phyloP scores from a whole-genome alignment of 208 protist species.

The Leishmania tropica region DNA sequence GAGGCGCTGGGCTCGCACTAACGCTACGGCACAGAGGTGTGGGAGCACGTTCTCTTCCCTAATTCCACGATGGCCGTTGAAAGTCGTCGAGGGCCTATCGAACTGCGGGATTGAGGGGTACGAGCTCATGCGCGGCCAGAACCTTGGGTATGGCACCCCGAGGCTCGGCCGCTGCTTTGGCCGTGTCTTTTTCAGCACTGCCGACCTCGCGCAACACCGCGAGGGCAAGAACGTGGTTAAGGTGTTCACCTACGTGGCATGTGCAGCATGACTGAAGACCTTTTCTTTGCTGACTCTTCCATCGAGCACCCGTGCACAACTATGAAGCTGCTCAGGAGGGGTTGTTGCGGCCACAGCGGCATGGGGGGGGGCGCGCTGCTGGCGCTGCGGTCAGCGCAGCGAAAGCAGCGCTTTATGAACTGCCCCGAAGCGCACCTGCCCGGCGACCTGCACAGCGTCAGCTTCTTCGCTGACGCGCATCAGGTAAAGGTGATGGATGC shows the following conservation, averaged over 20 bases:
- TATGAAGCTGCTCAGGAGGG: constrained; percentile 38
- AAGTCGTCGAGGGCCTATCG: constrained; percentile 38
- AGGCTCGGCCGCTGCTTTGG: constrained; percentile 41
- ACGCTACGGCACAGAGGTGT: constrained; percentile 15
- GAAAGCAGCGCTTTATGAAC: constrained; percentile 49
- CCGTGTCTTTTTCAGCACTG: constrained; percentile 43
- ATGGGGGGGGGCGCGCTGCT: constrained; percentile 16
- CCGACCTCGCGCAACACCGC: constrained; percentile 35
- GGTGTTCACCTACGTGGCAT: constrained; percentile 37
- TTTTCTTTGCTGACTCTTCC: constrained; percentile 42
- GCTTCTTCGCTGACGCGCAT: constrained; percentile 34
- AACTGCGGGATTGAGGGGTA: constrained; percentile 36
- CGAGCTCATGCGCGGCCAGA: constrained; percentile 27
- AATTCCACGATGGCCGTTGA: constrained; percentile 29
- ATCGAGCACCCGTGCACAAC: constrained; percentile 29
- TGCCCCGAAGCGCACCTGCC: constrained; percentile 39
- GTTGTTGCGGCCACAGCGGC: constrained; percentile 30
- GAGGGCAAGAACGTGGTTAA: constrained; percentile 40
- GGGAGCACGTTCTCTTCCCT: constrained; percentile 40
- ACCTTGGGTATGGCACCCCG: constrained; percentile 35
- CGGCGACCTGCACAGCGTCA: constrained; percentile 43
- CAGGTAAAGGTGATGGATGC: constrained; percentile 43
- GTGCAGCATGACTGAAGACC: constrained; percentile 44
- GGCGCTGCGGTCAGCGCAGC: constrained; percentile 31
- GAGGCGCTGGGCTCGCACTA: constrained; percentile 39